Conservation (phyloP, 495 filamentous ascomycete genomes). For the Terfezia claveryi region DNA sequence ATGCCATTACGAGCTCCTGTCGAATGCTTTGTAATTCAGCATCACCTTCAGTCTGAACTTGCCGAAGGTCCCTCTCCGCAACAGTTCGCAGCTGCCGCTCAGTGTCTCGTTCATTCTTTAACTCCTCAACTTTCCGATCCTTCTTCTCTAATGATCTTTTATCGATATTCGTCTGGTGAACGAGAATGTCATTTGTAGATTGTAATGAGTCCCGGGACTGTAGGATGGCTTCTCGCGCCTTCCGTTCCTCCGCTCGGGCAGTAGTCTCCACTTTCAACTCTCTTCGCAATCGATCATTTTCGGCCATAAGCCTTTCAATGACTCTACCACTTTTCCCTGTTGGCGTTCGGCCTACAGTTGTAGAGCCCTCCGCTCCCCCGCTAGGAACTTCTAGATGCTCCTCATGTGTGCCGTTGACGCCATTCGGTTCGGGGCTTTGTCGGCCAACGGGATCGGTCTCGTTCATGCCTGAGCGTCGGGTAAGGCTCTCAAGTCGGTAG, state of each 20-base stretch:
- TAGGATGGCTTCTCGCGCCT: slow-evolving; percentile 48
- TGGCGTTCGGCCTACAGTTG: slow-evolving; percentile 17
- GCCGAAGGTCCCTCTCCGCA: slow-evolving; percentile 39
- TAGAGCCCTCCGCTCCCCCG: background rate
- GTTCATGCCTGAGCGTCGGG: background rate
- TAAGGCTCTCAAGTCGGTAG: background rate
- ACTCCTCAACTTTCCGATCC: slow-evolving; percentile 57
- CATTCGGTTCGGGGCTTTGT: background rate
- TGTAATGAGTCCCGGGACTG: slow-evolving; percentile 47
- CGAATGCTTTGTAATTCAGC: slow-evolving; percentile 40
- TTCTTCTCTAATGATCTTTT: slow-evolving; percentile 50
- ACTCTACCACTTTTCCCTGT: slow-evolving; percentile 75
- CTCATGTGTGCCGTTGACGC: background rate
- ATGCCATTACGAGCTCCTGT: slow-evolving; percentile 33
- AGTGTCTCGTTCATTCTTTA: slow-evolving; percentile 40
- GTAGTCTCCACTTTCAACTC: slow-evolving; percentile 55
- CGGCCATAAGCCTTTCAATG: slow-evolving; percentile 70
- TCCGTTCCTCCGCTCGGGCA: slow-evolving; percentile 48
- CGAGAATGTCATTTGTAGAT: slow-evolving; percentile 41
- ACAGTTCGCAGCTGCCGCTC: slow-evolving; percentile 42
- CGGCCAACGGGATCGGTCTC: background rate
- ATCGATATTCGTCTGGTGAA: slow-evolving; percentile 48
- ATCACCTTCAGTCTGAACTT: slow-evolving; percentile 38
- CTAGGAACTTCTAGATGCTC: background rate
- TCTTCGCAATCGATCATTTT: slow-evolving; percentile 65